Conservation (phyloP, 2,329 filamentous ascomycete species). For the Phyllosticta citrichinensis region DNA sequence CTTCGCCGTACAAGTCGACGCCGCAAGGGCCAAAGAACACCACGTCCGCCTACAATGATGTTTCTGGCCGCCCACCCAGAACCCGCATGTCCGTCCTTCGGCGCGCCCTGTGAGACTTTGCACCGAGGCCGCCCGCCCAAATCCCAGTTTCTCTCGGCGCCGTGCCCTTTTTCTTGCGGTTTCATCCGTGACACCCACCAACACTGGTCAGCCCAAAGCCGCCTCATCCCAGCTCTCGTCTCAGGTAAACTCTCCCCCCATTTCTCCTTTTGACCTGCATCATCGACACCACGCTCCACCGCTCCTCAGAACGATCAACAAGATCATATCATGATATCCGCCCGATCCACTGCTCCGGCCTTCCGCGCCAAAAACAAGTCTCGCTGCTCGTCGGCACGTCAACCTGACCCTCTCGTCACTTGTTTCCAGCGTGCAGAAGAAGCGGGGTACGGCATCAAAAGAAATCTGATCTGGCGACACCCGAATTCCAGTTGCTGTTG, state of each 20-base stretch:
- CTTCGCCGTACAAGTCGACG: neutral
- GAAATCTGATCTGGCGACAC: neutral
- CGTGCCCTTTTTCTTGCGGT: neutral
- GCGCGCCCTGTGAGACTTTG: neutral
- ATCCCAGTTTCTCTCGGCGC: neutral
- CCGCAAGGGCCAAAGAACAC: neutral
- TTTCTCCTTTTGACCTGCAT: neutral
- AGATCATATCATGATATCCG: neutral
- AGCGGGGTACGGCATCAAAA: neutral
- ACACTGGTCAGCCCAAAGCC: neutral
- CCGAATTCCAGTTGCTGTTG: neutral
- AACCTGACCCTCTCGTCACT: neutral
- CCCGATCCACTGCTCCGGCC: neutral
- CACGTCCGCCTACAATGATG: neutral
- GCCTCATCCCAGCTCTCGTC: neutral
- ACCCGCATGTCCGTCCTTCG: neutral
- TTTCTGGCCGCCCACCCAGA: neutral
- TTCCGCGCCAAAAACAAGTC: neutral
- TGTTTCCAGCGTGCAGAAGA: neutral
- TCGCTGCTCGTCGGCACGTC: neutral
- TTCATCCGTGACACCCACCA: neutral
- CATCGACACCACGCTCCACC: neutral
- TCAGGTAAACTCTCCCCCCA: neutral
- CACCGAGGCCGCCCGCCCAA: neutral
- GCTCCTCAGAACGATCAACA: neutral